phyloP scores from a whole-genome alignment of 306 rosid species.

The Prunus mira region DNA sequence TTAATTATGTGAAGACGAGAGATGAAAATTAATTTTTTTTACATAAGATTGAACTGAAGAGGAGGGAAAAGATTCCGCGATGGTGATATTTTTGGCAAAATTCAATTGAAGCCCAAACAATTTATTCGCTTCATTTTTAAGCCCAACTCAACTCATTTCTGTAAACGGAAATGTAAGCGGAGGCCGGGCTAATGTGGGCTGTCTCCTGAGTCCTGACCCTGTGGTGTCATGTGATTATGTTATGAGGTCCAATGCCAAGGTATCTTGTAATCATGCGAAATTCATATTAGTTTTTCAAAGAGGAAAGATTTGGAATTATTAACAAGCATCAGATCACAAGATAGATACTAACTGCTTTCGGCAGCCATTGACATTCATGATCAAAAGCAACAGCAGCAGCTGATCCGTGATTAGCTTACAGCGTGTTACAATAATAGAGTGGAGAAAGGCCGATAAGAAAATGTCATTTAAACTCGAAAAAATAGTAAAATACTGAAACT shows the following conservation, averaged over 20 bases:
- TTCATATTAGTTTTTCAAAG: background rate
- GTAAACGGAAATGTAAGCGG: background rate
- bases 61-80: background rate
- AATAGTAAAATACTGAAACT: no score
- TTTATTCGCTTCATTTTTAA: background rate
- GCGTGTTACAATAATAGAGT: no score
- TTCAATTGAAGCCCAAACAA: background rate
- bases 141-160: background rate
- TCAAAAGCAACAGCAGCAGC: no score
- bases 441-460: rapidly evolving
- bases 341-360: no score
- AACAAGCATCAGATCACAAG: no score
- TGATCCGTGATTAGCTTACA: no score
- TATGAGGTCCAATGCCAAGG: background rate
- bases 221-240: background rate
- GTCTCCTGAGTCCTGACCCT: background rate
- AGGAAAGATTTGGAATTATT: no score
- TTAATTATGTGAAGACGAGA: background rate
- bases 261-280: background rate
- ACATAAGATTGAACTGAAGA: background rate
- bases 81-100: background rate
- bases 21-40: background rate
- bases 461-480: no score
- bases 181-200: background rate
- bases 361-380: no score